Conservation (phyloP, 2,329 filamentous ascomycete species). For the Penicillium sp. region DNA sequence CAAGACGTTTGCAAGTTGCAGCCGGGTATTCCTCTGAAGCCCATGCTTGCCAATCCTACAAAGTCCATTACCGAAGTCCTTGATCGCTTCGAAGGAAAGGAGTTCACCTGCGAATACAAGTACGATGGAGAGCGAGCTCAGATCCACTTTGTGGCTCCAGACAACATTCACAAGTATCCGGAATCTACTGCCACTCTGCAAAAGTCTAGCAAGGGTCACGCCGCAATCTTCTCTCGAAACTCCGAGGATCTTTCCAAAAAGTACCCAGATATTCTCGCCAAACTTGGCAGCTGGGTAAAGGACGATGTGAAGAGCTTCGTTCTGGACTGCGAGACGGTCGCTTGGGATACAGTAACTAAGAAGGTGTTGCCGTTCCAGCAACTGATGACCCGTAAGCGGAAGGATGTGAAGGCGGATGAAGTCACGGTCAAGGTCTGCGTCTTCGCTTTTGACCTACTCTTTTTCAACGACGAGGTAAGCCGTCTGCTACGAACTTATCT, state of each 20-base stretch:
- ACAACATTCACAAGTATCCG: constrained; percentile 67
- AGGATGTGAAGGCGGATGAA: constrained; percentile 93
- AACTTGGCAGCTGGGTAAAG: constrained; percentile 86
- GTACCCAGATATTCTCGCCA: constrained; percentile 90
- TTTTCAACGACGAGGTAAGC: constrained; percentile 77
- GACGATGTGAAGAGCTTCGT: constrained; percentile 90
- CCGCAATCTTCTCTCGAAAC: constrained; percentile 94
- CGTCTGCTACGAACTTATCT: background rate
- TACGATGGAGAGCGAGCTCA: constrained; percentile 98
- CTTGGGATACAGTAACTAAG: constrained; percentile 92
- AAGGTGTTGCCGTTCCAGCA: constrained; percentile 97
- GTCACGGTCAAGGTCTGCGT: constrained; percentile 97
- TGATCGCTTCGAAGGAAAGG: constrained; percentile 91
- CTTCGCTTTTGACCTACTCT: constrained; percentile 93
- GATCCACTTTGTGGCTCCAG: constrained; percentile 91
- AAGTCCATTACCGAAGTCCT: constrained; percentile 98
- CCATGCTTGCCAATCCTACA: constrained; percentile 97
- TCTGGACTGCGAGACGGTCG: constrained; percentile 96
- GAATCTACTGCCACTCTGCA: constrained; percentile 62
- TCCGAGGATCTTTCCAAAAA: constrained; percentile 97
- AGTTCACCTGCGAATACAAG: constrained; percentile 98
- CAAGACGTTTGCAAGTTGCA: constrained; percentile 84
- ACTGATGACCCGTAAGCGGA: constrained; percentile 95
- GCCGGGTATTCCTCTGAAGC: constrained; percentile 91
- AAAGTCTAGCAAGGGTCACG: constrained; percentile 68